Base-by-base conservation (phyloP, 768 basidiomycete species). In the Amanita phalloides region DNA sequence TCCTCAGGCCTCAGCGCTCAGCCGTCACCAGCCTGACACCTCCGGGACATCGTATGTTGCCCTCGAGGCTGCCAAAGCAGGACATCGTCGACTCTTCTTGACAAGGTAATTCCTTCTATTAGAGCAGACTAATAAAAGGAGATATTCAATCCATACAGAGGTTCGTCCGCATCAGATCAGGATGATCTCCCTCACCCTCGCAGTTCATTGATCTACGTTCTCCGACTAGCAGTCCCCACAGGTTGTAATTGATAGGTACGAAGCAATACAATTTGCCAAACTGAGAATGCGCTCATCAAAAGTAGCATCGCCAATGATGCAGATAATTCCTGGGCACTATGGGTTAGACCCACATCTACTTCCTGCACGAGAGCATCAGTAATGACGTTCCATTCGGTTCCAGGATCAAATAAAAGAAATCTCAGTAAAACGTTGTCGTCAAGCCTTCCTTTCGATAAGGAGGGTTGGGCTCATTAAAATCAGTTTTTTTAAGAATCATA, bases 391-490 rank as follows among this genome's bases (percentile, higher is more conserved):
- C 38, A n/a, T 25, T 8, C 25, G 50, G 51, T 45, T 50, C 13
- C 38, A 41, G 50, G 39, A 54, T 33, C 28, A 45, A 33, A 26
- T 56, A 6, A 21, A 48, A 28, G 48, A 56, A 73, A 66, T 28
- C 51, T 45, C 45, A 56, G 64, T 60, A 66, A 64, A 59, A 56
- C 55, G 57, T 6, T n/a, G 28, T 71, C 70, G 66, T 62, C 70
- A 68, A 52, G 49, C 62, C 57, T 66, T 59, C 59, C 65, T 41
- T 28, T 36, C 2, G 23, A 14, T 7, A 32, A 17, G 59, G 64
- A 63, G 59, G 58, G 60, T 75, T 67, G 62, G 68, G 69, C 70
- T 75, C 73, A 73, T 75, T 75, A 73, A 72, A 72, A 75, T 73
- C 71, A 71, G 71, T 66, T 66, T 69, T 61, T 69, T 71, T 64